A percentile compares a stretch with the other conserved stretches of the same genome.
Evolutionary conservation across 305 asterid species (phyloP).

Genomic region (Caryopteris hybrid): DNA sequence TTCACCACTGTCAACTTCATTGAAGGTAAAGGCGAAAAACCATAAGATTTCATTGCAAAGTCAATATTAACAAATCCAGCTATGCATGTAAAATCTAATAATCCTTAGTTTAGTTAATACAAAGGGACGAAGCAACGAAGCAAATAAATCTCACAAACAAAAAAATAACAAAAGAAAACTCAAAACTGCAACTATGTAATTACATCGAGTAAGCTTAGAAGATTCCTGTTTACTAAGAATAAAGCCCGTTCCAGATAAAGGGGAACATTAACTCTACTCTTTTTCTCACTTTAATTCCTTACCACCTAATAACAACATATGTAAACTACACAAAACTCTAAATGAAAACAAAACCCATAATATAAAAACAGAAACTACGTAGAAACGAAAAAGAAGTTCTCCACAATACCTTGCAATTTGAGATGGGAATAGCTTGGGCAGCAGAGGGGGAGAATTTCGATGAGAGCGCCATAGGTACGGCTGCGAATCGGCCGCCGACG

Average conservation of each 20-base stretch:
- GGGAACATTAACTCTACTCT: not conserved
- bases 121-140: not conserved
- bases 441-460: conserved; percentile 39
- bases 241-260: no score
- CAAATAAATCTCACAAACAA: not conserved
- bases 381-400: not conserved
- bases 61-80: no score
- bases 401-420: conserved; percentile 33
- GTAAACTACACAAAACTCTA: conserved; percentile 9
- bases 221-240: not conserved
- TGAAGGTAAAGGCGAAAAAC: no score
- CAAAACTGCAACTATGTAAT: conserved; percentile 5
- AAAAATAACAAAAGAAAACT: not conserved
- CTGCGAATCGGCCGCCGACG: conserved; percentile 67
- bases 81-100: no score
- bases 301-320: not conserved
- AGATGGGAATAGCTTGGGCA: conserved; percentile 11
- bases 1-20: conserved; percentile 27
- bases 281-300: not conserved
- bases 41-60: no score
- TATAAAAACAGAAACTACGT: not conserved
- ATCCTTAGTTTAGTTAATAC: no score
- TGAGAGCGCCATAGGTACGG: conserved; percentile 38
- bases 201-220: not conserved
- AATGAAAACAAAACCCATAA: not conserved